Conservation (phyloP, 2,329 filamentous ascomycete genomes). For the Diaporthe humulicola region DNA sequence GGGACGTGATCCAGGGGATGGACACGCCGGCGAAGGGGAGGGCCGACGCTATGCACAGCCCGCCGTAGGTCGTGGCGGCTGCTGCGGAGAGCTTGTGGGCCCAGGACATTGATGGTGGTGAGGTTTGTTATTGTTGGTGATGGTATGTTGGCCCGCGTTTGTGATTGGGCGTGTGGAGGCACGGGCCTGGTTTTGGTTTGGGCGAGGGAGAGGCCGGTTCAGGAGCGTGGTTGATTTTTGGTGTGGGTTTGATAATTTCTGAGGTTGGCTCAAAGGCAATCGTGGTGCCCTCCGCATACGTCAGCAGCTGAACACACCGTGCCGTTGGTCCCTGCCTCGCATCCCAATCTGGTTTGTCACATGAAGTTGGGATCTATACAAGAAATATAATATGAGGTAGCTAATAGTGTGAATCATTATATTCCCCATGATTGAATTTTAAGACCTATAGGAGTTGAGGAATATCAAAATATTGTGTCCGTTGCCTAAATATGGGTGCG, state of each 20-base stretch:
- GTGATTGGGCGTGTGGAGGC: background rate
- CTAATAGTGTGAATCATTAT: too few species aligned
- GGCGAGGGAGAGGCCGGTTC: background rate
- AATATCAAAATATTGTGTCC: background rate
- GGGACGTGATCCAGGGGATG: constrained; percentile 38
- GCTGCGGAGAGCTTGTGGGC: constrained; percentile 29
- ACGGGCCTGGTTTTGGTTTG: background rate
- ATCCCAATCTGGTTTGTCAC: too few species aligned
- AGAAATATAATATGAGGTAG: too few species aligned
- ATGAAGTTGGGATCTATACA: too few species aligned
- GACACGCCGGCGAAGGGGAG: constrained; percentile 44
- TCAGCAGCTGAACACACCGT: constrained; percentile 19
- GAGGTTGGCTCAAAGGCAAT: constrained; percentile 2
- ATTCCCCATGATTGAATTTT: too few species aligned
- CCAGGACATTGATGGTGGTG: constrained; percentile 24
- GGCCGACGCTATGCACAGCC: constrained; percentile 43
- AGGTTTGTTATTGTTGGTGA: background rate
- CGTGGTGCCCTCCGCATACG: constrained; percentile 8
- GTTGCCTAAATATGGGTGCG: background rate
- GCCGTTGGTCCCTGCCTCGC: constrained; percentile 4
- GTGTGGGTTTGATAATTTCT: constrained; percentile 10
- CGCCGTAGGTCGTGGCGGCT: constrained; percentile 40
- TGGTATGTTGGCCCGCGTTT: background rate
- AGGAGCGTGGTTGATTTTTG: constrained; percentile 1
- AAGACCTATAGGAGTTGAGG: background rate